These are phyloP conservation scores for Testicularia cyperi DNA, from an alignment of 1,284 basidiomycete genomes.

Conservation along the genomic window DNA sequence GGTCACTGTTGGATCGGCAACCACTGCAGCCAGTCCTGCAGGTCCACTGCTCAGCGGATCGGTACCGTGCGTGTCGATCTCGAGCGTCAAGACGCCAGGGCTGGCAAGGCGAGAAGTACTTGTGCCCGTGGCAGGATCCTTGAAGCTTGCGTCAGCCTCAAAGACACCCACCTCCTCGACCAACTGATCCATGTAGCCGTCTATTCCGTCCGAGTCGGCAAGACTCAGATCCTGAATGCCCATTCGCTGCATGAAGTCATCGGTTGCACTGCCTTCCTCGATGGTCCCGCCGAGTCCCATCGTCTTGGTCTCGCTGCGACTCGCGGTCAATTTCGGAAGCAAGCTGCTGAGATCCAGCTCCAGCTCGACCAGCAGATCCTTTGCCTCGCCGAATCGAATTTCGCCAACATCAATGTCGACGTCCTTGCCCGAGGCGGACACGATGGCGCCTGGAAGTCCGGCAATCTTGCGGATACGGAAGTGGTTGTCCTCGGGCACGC, in stretches of 20 bases:
- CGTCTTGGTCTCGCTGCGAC: slow-evolving; percentile 21
- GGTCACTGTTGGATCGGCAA: slow-evolving; percentile 50
- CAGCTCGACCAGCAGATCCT: slow-evolving; percentile 54
- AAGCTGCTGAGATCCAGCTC: slow-evolving; percentile 46
- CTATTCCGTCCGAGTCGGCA: slow-evolving; percentile 27
- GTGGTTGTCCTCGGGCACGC: slow-evolving; percentile 50
- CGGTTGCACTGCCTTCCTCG: slow-evolving; percentile 50
- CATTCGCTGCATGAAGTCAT: slow-evolving; percentile 54
- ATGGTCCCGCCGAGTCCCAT: slow-evolving; percentile 19
- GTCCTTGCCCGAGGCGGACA: slow-evolving; percentile 82
- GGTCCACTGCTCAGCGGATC: slow-evolving; percentile 43
- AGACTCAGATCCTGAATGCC: slow-evolving; percentile 48
- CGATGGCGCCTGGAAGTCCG: slow-evolving; percentile 62
- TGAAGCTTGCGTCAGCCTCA: slow-evolving; percentile 49
- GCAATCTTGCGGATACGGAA: slow-evolving; percentile 52
- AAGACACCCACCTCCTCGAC: slow-evolving; percentile 54
- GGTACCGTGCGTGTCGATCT: slow-evolving; percentile 43
- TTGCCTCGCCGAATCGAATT: slow-evolving; percentile 52
- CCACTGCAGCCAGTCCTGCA: slow-evolving; percentile 37
- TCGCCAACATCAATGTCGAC: slow-evolving; percentile 94
- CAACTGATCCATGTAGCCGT: slow-evolving; percentile 39
- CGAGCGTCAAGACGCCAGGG: slow-evolving; percentile 45
- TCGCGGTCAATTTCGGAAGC: slow-evolving; percentile 24
- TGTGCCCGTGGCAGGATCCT: slow-evolving; percentile 38
- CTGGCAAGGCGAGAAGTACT: slow-evolving; percentile 32